Base-by-base conservation (phyloP, 768 basidiomycete species). In the Suillus sp. region DNA sequence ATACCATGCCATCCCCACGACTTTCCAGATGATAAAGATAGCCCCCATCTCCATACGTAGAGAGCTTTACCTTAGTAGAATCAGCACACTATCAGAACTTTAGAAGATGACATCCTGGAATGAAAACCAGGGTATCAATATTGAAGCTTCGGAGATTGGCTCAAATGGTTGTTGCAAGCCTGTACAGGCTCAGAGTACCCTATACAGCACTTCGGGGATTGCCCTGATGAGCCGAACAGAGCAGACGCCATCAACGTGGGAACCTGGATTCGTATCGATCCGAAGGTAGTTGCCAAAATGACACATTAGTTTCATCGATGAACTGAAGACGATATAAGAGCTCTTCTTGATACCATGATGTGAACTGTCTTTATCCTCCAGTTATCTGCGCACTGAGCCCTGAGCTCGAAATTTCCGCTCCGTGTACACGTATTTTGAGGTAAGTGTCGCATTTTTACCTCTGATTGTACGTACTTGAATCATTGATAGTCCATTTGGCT, bases 221-320 rank as follows among this genome's bases (percentile, higher is more conserved):
- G n/a, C n/a, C n/a, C n/a, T n/a, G n/a, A n/a, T n/a, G n/a, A n/a
- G n/a, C n/a, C n/a, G n/a, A 34, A 32, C 32, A 6, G 32, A 32
- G 4, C 32, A 32, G n/a, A n/a, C n/a, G n/a, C n/a, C 35, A 37
- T 37, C 14, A 38, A 54, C 34, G 55, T 56, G 55, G 25, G 55
- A 56, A 56, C n/a, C 25, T 11, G n/a, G 10, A n/a, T 34, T 62
- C 63, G 60, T 43, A 64, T 64, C 63, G 63, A 64, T 64, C 63
- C 63, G 63, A 64, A 37, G 2, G 1, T 27, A 10, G 16, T 25
- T 38, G 4, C 22, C 55, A 38, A 56, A 38, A 56, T 8, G 38
- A 56, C 38, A 11, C 25, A 2, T 18, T 27, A 18, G 37, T 27
- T 22, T 18, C 22, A 56, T 57, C 56, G 56, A 57, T 57, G 18